These are phyloP conservation scores for Juglanconis juglandina DNA, from an alignment of 2,329 filamentous ascomycete species.

Conservation along the genomic window DNA sequence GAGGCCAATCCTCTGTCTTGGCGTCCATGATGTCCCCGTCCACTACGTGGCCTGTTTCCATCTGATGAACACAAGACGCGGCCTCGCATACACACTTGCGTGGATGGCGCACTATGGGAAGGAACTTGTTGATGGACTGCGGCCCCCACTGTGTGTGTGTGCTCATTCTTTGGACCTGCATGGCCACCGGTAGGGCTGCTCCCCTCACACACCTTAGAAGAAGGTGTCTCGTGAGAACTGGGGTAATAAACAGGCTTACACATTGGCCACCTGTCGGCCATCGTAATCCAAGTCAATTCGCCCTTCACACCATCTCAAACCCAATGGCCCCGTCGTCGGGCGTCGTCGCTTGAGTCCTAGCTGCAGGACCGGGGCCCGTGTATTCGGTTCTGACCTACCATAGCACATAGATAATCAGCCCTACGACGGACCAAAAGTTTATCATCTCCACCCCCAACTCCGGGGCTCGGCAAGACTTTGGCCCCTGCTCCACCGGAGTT, in stretches of 20 bases:
- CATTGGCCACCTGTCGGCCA: background rate
- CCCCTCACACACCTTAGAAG: too few relatives aligned
- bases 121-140: background rate
- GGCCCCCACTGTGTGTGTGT: background rate
- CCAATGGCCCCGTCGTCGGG: background rate
- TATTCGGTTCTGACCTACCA: background rate
- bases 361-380: background rate
- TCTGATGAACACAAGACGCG: background rate
- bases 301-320: background rate
- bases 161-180: background rate
- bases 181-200: background rate
- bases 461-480: background rate
- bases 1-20: background rate
- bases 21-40: background rate
- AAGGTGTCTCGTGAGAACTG: background rate
- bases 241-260: background rate
- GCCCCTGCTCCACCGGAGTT: background rate
- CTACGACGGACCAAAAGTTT: conserved; percentile 5
- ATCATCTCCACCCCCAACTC: background rate
- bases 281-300: background rate
- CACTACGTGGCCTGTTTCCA: background rate
- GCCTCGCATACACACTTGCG: background rate
- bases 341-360: background rate
- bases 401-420: background rate
- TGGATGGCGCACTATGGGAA: background rate